Evolutionary conservation across 208 protist species (phyloP).

Genomic region (Angomonas ambiguus): DNA sequence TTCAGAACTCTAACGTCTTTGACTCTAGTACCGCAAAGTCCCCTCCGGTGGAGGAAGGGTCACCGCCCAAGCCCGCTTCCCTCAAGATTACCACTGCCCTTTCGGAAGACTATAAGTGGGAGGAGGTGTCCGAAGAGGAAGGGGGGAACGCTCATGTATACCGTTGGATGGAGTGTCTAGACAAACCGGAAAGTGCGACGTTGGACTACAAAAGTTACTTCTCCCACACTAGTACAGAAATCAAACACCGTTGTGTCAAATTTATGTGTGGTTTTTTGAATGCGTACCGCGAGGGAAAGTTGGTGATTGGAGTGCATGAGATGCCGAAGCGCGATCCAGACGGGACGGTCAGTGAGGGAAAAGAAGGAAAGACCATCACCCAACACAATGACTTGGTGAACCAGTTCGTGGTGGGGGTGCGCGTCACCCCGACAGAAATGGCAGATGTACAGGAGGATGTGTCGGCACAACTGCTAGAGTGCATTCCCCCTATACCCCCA

Average conservation of each 20-base stretch:
- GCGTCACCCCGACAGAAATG: conserved; percentile 32
- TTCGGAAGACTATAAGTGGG: too few relatives aligned
- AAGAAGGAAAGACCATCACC: conserved; percentile 37
- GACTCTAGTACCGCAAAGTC: neutral
- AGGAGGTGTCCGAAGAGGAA: neutral
- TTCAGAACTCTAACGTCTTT: neutral
- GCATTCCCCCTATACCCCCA: conserved; percentile 57
- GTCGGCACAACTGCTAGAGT: conserved; percentile 43
- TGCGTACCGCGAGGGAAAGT: conserved; percentile 50
- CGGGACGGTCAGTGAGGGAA: conserved; percentile 24
- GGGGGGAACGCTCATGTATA: conserved; percentile 22
- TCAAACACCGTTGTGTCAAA: conserved; percentile 53
- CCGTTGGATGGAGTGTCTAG: conserved; percentile 44
- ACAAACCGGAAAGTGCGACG: conserved; percentile 53
- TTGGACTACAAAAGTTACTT: conserved; percentile 79
- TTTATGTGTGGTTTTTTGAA: conserved; percentile 78
- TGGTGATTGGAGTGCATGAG: conserved; percentile 64
- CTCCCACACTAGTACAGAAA: conserved; percentile 44
- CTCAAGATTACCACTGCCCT: too few relatives aligned
- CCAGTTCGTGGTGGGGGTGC: conserved; percentile 56
- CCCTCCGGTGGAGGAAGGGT: too few relatives aligned
- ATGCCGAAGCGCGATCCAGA: conserved; percentile 31
- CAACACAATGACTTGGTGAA: conserved; percentile 57
- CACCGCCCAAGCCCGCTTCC: too few relatives aligned
- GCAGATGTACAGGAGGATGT: conserved; percentile 43